A percentile compares a stretch with the other conserved stretches of the same genome.
These are phyloP conservation scores for Arachis monticola DNA, from an alignment of 331 rosid species.

Conservation along the genomic window DNA sequence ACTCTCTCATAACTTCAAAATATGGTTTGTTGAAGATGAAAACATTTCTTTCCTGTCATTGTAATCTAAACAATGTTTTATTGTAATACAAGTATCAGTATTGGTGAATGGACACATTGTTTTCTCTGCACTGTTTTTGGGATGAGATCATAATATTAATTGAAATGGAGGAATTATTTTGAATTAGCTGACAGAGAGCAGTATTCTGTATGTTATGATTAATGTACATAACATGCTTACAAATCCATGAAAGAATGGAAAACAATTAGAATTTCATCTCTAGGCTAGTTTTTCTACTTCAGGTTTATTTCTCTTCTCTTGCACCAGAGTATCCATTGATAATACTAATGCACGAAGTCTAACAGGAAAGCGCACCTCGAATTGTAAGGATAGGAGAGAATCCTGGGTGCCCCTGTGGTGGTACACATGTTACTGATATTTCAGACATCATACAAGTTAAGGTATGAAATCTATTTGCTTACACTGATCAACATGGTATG, in stretches of 20 bases:
- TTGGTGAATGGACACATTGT: constrained; percentile 1
- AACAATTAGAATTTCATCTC: constrained; percentile 2
- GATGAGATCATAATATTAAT: not conserved
- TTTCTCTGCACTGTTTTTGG: constrained; percentile 5
- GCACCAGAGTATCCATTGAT: constrained; percentile 28
- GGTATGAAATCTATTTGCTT: constrained; percentile 47
- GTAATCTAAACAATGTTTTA: constrained; percentile 1
- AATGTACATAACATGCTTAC: constrained; percentile 1
- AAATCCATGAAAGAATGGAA: not conserved
- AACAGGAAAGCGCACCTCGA: constrained; percentile 74
- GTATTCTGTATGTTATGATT: not conserved
- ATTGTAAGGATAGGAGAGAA: constrained; percentile 57
- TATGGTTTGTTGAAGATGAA: constrained; percentile 21
- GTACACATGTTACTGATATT: constrained; percentile 72
- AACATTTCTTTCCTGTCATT: constrained; percentile 22
- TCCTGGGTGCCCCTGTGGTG: constrained; percentile 83
- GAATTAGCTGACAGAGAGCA: constrained; percentile 4
- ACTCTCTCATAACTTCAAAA: not conserved
- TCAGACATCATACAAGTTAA: constrained; percentile 60
- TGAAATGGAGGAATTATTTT: constrained; percentile 10
- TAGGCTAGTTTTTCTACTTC: not conserved
- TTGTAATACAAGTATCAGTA: not conserved
- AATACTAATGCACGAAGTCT: constrained; percentile 36
- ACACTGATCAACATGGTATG: not conserved
- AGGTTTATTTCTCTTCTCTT: not conserved